Percentiles rank a stretch among this genome's conserved stretches.
Evolutionary conservation across 176 grass and related monocot species (phyloP).

Genomic region (Tillandsia fasciculata): DNA sequence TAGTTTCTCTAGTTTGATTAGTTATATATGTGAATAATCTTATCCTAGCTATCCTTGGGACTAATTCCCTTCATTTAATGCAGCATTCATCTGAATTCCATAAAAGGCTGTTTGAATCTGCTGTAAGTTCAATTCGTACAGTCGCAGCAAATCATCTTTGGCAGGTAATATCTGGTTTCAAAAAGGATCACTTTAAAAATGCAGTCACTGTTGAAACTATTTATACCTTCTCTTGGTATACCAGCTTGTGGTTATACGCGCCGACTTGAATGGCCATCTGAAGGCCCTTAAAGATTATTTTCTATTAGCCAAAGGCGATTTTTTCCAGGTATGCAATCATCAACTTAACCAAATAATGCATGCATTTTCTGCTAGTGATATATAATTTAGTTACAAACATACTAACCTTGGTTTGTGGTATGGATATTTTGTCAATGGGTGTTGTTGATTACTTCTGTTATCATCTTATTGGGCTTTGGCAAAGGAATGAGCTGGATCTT

Average conservation of each 20-base stretch:
- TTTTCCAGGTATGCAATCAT: constrained; percentile 69
- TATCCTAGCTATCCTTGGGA: constrained; percentile 1
- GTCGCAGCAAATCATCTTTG: constrained; percentile 96
- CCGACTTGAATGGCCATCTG: constrained; percentile 93
- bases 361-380: constrained; percentile 3
- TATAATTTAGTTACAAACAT: neutral
- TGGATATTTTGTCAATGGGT: neutral
- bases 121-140: constrained; percentile 80
- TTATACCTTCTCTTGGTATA: constrained; percentile 23
- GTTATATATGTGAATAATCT: constrained; percentile 7
- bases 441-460: neutral
- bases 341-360: constrained; percentile 5
- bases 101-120: constrained; percentile 87
- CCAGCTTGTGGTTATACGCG: constrained; percentile 95
- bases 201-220: neutral
- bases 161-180: constrained; percentile 40
- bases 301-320: constrained; percentile 99
- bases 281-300: constrained; percentile 99
- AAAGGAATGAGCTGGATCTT: no score
- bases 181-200: neutral
- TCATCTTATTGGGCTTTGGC: no score
- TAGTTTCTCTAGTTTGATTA: neutral
- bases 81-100: constrained; percentile 96
- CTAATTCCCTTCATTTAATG: constrained; percentile 25
- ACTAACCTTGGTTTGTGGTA: neutral